Evolutionary conservation across 2,329 filamentous ascomycete genomes (phyloP).

Genomic region (Dactylonectria macrodidyma): DNA sequence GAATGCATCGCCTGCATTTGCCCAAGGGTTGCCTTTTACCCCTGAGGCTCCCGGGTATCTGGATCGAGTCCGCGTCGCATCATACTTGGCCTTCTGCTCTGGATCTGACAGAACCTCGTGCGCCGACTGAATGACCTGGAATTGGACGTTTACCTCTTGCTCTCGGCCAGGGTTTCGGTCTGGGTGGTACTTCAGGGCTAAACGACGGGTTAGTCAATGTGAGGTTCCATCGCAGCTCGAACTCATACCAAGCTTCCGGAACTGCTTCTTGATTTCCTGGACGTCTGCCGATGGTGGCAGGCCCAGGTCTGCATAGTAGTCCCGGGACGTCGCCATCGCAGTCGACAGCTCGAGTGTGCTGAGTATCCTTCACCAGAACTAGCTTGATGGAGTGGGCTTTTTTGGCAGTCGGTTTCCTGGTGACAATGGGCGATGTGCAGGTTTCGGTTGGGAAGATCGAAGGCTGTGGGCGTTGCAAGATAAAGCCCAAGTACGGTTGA

Average conservation of each 20-base stretch:
- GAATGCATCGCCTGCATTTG: conserved; percentile 64
- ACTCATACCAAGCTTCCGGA: conserved; percentile 81
- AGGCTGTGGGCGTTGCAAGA: background rate
- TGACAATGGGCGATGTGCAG: background rate
- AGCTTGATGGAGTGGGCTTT: conserved; percentile 19
- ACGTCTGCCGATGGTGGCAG: conserved; percentile 76
- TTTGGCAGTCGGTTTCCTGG: conserved; percentile 5
- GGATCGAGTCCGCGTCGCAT: conserved; percentile 60
- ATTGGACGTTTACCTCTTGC: conserved; percentile 83
- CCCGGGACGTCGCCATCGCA: conserved; percentile 66
- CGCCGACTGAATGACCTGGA: conserved; percentile 88
- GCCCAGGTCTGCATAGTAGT: conserved; percentile 91
- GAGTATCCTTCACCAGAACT: conserved; percentile 17
- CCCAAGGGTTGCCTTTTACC: conserved; percentile 71
- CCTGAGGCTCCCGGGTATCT: conserved; percentile 67
- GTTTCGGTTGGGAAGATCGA: background rate
- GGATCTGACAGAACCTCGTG: conserved; percentile 79
- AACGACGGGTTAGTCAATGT: conserved; percentile 43
- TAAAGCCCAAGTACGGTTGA: conserved; percentile 4
- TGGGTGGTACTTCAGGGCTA: conserved; percentile 88
- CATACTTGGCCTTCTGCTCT: conserved; percentile 66
- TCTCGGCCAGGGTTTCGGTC: conserved; percentile 91
- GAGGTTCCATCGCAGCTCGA: background rate
- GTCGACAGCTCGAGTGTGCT: conserved; percentile 25
- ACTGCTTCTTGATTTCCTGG: conserved; percentile 88